Conservation (phyloP, 106 monocot genomes). For the Phalaenopsis aphrodite region DNA sequence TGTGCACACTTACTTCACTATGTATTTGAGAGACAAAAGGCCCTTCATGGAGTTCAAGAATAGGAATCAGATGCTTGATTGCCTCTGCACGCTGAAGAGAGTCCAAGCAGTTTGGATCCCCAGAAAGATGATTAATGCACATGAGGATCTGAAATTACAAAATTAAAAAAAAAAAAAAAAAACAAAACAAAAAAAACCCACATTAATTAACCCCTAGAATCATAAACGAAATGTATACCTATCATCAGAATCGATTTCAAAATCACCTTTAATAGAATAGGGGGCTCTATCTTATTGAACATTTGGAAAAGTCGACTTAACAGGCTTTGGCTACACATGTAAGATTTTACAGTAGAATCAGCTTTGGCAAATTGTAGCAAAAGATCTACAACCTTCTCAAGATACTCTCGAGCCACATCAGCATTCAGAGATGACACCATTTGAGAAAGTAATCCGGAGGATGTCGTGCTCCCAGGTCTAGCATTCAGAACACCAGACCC, state of each 20-base stretch:
- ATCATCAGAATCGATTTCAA: background rate
- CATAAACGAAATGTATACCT: background rate
- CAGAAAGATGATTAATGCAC: slow-evolving; percentile 49
- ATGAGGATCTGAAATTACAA: slow-evolving; percentile 40
- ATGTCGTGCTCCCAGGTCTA: slow-evolving; percentile 63
- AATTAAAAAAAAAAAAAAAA: too few species aligned
- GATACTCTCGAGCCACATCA: slow-evolving; percentile 75
- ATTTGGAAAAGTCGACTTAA: slow-evolving; percentile 67
- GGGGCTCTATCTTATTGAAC: slow-evolving; percentile 71
- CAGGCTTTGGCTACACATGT: slow-evolving; percentile 72
- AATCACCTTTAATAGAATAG: slow-evolving; percentile 56
- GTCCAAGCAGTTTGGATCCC: slow-evolving; percentile 53
- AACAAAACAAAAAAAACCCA: background rate
- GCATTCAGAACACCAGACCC: slow-evolving; percentile 72
- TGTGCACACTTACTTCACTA: slow-evolving; percentile 32
- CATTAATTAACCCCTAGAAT: background rate
- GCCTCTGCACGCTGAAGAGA: slow-evolving; percentile 50
- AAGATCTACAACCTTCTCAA: slow-evolving; percentile 51
- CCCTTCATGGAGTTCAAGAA: slow-evolving; percentile 42
- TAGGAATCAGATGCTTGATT: slow-evolving; percentile 55
- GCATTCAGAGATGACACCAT: slow-evolving; percentile 54
- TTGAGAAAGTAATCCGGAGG: slow-evolving; percentile 61
- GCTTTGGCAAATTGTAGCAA: slow-evolving; percentile 47
- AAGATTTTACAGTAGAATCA: slow-evolving; percentile 52
- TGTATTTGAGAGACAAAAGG: slow-evolving; percentile 41